Percentiles rank a stretch among this genome's conserved stretches.
phyloP scores from a whole-genome alignment of 805 yeast species.

The Ogataea nakhonphanomensis region DNA sequence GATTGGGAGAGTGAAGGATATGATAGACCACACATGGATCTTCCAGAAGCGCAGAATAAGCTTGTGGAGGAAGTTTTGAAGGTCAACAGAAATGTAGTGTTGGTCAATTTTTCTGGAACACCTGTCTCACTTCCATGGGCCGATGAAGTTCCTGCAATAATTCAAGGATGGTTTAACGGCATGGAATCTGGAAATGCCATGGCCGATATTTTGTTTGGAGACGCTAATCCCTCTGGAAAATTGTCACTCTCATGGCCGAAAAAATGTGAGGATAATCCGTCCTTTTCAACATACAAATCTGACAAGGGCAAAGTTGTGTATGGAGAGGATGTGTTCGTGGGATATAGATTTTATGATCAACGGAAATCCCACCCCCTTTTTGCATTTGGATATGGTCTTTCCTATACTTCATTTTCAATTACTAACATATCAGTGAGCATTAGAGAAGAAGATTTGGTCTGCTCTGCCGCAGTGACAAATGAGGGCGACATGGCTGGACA shows the following conservation, averaged over 20 bases:
- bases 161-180: slow-evolving; percentile 59
- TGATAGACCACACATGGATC: slow-evolving; percentile 48
- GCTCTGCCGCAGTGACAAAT: slow-evolving; percentile 42
- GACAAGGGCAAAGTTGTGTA: slow-evolving; percentile 53
- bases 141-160: slow-evolving; percentile 37
- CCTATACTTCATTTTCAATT: slow-evolving; percentile 51
- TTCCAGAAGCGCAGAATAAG: slow-evolving; percentile 47
- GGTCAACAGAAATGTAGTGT: slow-evolving; percentile 48
- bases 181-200: slow-evolving; percentile 55
- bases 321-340: slow-evolving; percentile 66
- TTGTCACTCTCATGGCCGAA: slow-evolving; percentile 54
- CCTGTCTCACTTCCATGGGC: slow-evolving; percentile 60
- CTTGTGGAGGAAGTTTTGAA: slow-evolving; percentile 42
- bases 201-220: slow-evolving; percentile 60
- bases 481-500: slow-evolving; percentile 47
- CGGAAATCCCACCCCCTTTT: slow-evolving; percentile 44
- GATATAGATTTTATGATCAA: slow-evolving; percentile 60
- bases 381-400: slow-evolving; percentile 63
- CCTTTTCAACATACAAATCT: slow-evolving; percentile 48
- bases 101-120: slow-evolving; percentile 59
- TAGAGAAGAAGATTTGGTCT: slow-evolving; percentile 20
- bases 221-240: slow-evolving; percentile 58
- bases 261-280: slow-evolving; percentile 51
- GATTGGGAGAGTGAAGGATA: slow-evolving; percentile 63
- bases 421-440: slow-evolving; percentile 36